Evolutionary conservation across 805 yeast genomes (phyloP), one percentile per base, ranked within the genome.

Genomic region (Pichia nanzhaoensis): DNA sequence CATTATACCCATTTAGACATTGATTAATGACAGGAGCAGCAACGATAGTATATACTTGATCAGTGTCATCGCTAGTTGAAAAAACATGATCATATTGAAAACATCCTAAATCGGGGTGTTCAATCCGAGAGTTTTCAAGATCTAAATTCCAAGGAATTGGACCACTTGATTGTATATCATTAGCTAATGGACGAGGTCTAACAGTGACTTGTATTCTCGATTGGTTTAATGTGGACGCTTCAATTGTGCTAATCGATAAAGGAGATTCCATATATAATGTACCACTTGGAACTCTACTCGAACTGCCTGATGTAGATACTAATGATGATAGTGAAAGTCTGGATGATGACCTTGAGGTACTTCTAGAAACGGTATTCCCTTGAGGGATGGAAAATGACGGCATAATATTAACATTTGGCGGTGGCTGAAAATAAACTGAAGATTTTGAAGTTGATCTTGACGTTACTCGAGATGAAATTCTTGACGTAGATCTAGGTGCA

Each of bases 1-100:
- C 90, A 57, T 88, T 88, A 61, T 67, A 90, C 0, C 96, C 96
- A 14, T 80, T 80, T 54, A 73, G 71, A 50, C 76, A 78, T 59
- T 72, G 77, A 51, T 58, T 67, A 33, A 73, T 80, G 61, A 74
- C 72, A 31, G 69, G 77, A 53, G 57, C 71, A 39, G 78, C 95
- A 40, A 70, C 68, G 13, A 62, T 60, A 17, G 66, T 65, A 60
- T 86, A 91, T 2, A 91, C 85, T 18, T 75, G 73, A 4, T 57
- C 50, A 60, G 87, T 89, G 24, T 74, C 58, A 7, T 67, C 58
- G 2, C 65, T 55, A 0, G 84, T 78, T 10, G 75, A 73, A 60
- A 83, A 90, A 1, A 91, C 95, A 56, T 83, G 76, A 61, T 91
- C 97, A 58, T 85, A 89, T 22, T 67, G 62, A 58, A 84, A 89